Percentiles rank a stretch among this genome's conserved stretches.
These are phyloP conservation scores for Backusella westeae DNA, from an alignment of 192 early-diverging fungal species.

Conservation along the genomic window DNA sequence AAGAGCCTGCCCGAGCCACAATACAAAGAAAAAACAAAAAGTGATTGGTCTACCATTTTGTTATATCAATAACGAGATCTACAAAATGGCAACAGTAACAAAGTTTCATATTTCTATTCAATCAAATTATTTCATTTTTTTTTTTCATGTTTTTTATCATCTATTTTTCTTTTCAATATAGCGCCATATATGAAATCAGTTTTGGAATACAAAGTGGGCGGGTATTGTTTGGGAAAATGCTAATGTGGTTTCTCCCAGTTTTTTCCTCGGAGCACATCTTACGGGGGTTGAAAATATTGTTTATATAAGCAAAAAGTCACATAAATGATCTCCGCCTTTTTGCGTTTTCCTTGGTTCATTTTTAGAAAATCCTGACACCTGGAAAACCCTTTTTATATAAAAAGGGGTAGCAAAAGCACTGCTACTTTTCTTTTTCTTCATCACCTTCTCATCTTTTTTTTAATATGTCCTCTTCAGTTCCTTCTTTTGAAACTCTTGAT, in stretches of 20 bases:
- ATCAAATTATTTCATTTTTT: neutral
- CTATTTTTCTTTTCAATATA: too few relatives aligned
- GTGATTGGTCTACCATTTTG: neutral
- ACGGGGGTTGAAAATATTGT: neutral
- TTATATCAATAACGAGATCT: neutral
- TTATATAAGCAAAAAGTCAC: constrained; percentile 8
- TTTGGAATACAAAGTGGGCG: neutral
- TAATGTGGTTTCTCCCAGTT: neutral
- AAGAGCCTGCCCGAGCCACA: constrained; percentile 4
- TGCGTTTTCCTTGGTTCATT: neutral
- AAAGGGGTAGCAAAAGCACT: neutral
- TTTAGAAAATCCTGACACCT: neutral
- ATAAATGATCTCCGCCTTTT: neutral
- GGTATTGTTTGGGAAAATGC: constrained; percentile 1
- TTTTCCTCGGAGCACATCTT: neutral
- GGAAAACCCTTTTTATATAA: neutral
- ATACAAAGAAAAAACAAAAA: neutral
- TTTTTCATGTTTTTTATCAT: neutral
- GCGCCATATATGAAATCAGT: too few relatives aligned
- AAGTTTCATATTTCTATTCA: too few relatives aligned
- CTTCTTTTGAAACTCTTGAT: constrained; percentile 29
- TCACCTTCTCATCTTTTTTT: neutral
- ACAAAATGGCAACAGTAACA: neutral
- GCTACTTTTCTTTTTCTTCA: neutral
- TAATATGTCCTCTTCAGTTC: constrained; percentile 22